Conservation (phyloP, 305 asterid genomes). For the Lippia alba region DNA sequence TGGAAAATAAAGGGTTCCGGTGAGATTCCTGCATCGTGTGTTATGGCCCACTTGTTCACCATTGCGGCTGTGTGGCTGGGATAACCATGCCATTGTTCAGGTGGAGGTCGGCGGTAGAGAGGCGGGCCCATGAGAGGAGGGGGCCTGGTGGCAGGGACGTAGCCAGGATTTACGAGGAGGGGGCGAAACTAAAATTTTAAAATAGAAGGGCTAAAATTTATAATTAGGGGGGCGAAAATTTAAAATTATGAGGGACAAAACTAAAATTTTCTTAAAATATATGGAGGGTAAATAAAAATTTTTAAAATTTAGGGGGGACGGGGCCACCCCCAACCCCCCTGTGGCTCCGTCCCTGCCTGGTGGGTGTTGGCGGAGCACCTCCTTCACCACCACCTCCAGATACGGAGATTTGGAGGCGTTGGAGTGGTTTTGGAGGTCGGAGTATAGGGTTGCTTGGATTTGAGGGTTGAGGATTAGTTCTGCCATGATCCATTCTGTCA, state of each 20-base stretch:
- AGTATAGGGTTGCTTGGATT: conserved; percentile 44
- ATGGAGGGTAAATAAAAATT: too few species aligned
- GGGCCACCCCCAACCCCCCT: too few species aligned
- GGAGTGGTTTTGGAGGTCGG: conserved; percentile 35
- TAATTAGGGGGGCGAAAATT: too few species aligned
- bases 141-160: too few species aligned
- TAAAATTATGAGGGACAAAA: too few species aligned
- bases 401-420: conserved; percentile 47
- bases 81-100: conserved; percentile 62
- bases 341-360: too few species aligned
- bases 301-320: too few species aligned
- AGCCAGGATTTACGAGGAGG: too few species aligned
- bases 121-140: conserved; percentile 68
- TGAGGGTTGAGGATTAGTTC: conserved; percentile 51
- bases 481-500: conserved; percentile 72
- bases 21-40: conserved; percentile 59
- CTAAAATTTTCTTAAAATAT: too few species aligned
- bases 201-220: too few species aligned
- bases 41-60: conserved; percentile 83
- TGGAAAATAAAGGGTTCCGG: conserved; percentile 46
- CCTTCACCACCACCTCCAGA: conserved; percentile 61
- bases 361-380: conserved; percentile 63
- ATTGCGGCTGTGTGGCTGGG: conserved; percentile 67
- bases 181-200: too few species aligned
- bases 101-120: conserved; percentile 51